Evolutionary conservation across 2,329 filamentous ascomycete species (phyloP), one percentile per base, ranked within the genome.

Genomic region (Pyrenophora teres): DNA sequence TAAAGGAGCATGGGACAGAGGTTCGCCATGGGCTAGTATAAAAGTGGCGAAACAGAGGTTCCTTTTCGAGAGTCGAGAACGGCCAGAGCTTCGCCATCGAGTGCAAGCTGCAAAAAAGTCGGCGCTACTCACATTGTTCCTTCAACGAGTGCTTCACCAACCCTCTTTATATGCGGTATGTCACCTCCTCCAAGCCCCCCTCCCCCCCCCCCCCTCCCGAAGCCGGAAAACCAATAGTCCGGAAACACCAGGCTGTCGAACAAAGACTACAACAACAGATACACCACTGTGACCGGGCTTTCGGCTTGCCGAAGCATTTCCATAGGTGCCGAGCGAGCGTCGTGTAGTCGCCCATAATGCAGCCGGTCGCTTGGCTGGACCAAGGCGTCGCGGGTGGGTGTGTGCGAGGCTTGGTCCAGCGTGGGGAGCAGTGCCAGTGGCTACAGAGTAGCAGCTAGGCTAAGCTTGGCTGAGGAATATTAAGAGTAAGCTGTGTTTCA

Each of bases 41-140:
- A 45, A 41, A 46, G 27, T 35, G 44, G 21, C 43, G 46, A 55
- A 48, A 37, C 61, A 64, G 63, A 65, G 59, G 50, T 61, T 57
- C 56, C 46, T 41, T 54, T 59, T 44, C 9, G 8, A 31, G 56
- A 55, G 10, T 21, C 3, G n/a, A 19, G 42, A 55, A 54, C 59
- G 47, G 45, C 19, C 57, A 69, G 67, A 60, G 63, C 59, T 69
- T 55, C 64, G 64, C 65, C 42, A 37, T 33, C 39, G 23, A n/a
- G 32, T 16, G 7, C 19, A 33, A 50, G 41, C 18, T 25, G 19
- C 45, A 39, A 37, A 46, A 4, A 35, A 37, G 12, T 53, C n/a
- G 47, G 42, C 55, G 57, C 57, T 60, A 55, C 48, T 58, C 52
- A 39, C 19, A 42, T 46, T 46, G 19, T 43, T 8, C 21, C 12